Conservation (phyloP, 2,329 filamentous ascomycete species). For the Falciphora oryzae region DNA sequence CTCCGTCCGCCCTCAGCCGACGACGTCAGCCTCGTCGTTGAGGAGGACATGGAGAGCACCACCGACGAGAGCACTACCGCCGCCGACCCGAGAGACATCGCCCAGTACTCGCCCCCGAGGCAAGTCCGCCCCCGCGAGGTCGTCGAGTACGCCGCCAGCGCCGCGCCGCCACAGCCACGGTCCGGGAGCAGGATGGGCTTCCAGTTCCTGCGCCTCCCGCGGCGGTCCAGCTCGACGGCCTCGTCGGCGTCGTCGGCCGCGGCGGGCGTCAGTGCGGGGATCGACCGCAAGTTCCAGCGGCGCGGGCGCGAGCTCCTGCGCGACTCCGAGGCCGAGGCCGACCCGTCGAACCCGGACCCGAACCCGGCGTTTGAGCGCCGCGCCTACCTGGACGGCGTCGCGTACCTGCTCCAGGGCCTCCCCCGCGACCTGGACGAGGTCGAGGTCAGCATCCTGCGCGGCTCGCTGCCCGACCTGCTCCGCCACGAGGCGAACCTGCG, state of each 20-base stretch:
- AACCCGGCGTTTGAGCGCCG: constrained; percentile 42
- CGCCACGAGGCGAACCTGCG: not conserved
- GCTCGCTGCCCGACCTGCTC: constrained; percentile 37
- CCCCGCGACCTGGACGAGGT: constrained; percentile 49
- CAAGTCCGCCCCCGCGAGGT: constrained; percentile 1
- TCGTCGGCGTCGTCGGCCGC: not conserved
- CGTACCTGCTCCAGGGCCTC: constrained; percentile 56
- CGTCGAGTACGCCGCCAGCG: constrained; percentile 3
- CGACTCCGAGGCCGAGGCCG: constrained; percentile 9
- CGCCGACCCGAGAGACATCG: constrained; percentile 7
- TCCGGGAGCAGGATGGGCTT: constrained; percentile 4
- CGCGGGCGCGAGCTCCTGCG: constrained; percentile 8
- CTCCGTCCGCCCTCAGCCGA: not conserved
- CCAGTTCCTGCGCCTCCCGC: constrained; percentile 7
- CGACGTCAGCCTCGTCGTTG: constrained; percentile 8
- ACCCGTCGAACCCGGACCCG: constrained; percentile 7
- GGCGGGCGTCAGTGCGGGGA: constrained; percentile 1
- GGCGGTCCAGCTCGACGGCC: constrained; percentile 1
- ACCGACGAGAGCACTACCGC: constrained; percentile 1
- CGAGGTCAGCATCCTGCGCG: constrained; percentile 45
- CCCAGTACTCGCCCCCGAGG: not conserved
- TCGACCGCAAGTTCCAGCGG: constrained; percentile 10
- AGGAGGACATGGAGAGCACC: constrained; percentile 7
- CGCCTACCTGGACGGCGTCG: constrained; percentile 56
- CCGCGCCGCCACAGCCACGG: not conserved